phyloP scores from a whole-genome alignment of 352 stramenopile genomes.

The Globisporangium paroecandrum region DNA sequence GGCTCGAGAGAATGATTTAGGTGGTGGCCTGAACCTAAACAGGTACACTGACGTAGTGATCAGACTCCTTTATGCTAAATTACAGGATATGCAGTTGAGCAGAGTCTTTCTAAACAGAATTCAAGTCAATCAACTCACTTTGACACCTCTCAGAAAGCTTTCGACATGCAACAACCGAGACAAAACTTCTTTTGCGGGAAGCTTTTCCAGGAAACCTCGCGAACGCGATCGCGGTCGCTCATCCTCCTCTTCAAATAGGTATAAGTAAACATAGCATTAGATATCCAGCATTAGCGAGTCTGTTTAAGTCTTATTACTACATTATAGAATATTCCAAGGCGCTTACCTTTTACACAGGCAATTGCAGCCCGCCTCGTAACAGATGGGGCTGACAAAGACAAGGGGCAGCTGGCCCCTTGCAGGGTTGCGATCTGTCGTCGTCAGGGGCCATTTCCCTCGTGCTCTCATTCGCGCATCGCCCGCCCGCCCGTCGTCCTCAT shows the following conservation, averaged over 20 bases:
- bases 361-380: not conserved
- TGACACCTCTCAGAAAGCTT: not conserved
- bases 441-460: not conserved
- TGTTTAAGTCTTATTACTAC: not conserved
- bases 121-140: not conserved
- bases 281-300: not conserved
- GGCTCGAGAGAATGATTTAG: not conserved
- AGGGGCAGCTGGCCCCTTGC: not conserved
- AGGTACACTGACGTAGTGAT: not conserved
- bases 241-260: not conserved
- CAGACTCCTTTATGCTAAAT: not conserved
- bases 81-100: not conserved
- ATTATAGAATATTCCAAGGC: not conserved
- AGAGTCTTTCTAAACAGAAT: not conserved
- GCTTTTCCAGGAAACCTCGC: not conserved
- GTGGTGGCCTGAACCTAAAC: not conserved
- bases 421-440: not conserved
- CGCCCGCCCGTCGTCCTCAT: not conserved
- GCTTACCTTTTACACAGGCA: not conserved
- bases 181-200: not conserved
- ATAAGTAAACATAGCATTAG: not conserved
- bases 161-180: not conserved
- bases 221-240: not conserved
- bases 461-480: not conserved
- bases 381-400: slow-evolving; percentile 2